Conservation (phyloP, 768 basidiomycete species). For the Gymnopilus junonius region DNA sequence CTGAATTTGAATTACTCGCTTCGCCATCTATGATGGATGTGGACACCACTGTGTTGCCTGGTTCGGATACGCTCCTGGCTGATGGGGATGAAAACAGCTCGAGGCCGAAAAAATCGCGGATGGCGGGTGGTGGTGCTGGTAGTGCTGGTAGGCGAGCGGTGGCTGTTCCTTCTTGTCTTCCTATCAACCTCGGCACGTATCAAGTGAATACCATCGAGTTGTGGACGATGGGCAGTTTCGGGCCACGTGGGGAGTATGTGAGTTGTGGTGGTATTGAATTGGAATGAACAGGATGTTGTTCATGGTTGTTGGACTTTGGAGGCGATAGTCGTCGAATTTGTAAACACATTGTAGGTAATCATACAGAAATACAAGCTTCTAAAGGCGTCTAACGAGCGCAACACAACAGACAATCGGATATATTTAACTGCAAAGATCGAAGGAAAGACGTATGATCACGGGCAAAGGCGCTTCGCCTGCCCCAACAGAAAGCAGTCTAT, state of each 20-base stretch:
- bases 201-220: constrained; percentile 61
- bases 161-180: constrained; percentile 23
- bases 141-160: background rate
- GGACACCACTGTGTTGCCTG: background rate
- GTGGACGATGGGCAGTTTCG: constrained; percentile 74
- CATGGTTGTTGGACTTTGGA: background rate
- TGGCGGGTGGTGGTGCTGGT: too few species aligned
- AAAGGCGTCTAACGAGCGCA: background rate
- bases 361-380: background rate
- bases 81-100: background rate
- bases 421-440: background rate
- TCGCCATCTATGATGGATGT: background rate
- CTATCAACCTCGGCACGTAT: constrained; percentile 58
- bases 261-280: constrained; percentile 42
- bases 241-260: constrained; percentile 65
- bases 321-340: background rate
- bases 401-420: background rate
- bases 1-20: background rate
- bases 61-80: background rate
- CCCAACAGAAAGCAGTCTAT: background rate
- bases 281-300: constrained; percentile 12
- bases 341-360: background rate
- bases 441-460: background rate
- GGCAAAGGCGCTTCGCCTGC: background rate
- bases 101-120: background rate